A percentile compares a stretch with the other conserved stretches of the same genome.
Conservation (phyloP, 2,329 filamentous ascomycete genomes). For the Canariomyces notabilis region DNA sequence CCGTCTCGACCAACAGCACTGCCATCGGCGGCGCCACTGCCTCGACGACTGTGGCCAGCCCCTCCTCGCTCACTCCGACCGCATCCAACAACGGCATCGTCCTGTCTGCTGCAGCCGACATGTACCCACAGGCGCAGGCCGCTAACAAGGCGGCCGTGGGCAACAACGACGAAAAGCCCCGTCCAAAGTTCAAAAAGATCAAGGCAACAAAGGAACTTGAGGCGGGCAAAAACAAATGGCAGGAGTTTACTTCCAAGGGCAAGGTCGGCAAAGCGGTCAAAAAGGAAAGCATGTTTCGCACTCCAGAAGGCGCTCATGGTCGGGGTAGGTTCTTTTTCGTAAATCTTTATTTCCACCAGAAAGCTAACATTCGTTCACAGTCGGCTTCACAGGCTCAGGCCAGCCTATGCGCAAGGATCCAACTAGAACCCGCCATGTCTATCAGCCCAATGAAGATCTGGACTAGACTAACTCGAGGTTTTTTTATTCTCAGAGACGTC, state of each 20-base stretch:
- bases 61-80: slow-evolving; percentile 27
- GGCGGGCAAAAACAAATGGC: slow-evolving; percentile 88
- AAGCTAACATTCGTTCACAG: slow-evolving; percentile 42
- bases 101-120: slow-evolving; percentile 50
- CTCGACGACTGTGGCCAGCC: slow-evolving; percentile 10
- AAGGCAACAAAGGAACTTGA: slow-evolving; percentile 89
- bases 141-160: slow-evolving; percentile 46
- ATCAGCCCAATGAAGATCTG: slow-evolving; percentile 70
- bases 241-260: slow-evolving; percentile 79
- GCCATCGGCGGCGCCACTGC: slow-evolving; percentile 30
- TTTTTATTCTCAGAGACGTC: slow-evolving; percentile 19
- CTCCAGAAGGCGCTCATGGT: slow-evolving; percentile 77
- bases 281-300: slow-evolving; percentile 97
- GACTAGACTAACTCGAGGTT: slow-evolving; percentile 46
- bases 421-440: slow-evolving; percentile 75
- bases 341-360: background rate
- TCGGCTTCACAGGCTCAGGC: slow-evolving; percentile 93
- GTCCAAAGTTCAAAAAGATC: slow-evolving; percentile 80
- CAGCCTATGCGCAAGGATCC: slow-evolving; percentile 93
- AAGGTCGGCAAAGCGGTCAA: slow-evolving; percentile 64
- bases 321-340: slow-evolving; percentile 67
- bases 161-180: slow-evolving; percentile 66
- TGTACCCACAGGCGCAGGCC: slow-evolving; percentile 53
- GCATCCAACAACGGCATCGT: slow-evolving; percentile 49
- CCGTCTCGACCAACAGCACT: slow-evolving; percentile 32